Evolutionary conservation across 108 stramenopile genomes (phyloP).

Genomic region (Skeletonema tropicum): DNA sequence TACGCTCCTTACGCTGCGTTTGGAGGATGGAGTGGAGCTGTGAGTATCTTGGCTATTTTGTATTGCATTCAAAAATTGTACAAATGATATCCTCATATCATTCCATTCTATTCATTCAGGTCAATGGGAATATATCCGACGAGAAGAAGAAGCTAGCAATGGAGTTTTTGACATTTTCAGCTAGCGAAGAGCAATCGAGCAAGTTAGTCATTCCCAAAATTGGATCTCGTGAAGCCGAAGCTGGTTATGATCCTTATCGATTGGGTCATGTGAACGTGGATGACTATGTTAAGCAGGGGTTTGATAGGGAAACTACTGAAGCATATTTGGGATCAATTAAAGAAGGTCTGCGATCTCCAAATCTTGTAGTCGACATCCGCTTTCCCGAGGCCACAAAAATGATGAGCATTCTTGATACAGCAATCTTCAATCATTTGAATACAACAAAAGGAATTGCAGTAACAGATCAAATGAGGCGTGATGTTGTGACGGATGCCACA

Average conservation of each 20-base stretch:
- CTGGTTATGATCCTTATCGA: constrained; percentile 41
- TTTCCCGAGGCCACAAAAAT: constrained; percentile 33
- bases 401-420: constrained; percentile 31
- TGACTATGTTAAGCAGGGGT: constrained; percentile 33
- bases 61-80: no score
- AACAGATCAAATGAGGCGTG: constrained; percentile 2
- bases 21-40: constrained; percentile 52
- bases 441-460: not conserved
- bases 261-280: constrained; percentile 29
- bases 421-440: constrained; percentile 15
- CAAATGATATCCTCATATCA: not conserved
- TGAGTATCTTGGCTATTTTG: constrained; percentile 2
- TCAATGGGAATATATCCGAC: constrained; percentile 6
- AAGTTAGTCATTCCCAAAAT: constrained; percentile 45
- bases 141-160: constrained; percentile 33
- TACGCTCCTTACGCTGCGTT: constrained; percentile 55
- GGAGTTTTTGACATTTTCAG: constrained; percentile 52
- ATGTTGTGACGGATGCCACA: not conserved
- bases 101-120: not conserved
- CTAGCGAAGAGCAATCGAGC: constrained; percentile 26
- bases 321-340: constrained; percentile 46
- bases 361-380: constrained; percentile 50
- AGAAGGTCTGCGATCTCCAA: constrained; percentile 30
- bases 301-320: constrained; percentile 6
- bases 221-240: constrained; percentile 16